These are phyloP conservation scores for Luffa acutangula DNA, from an alignment of 306 rosid genomes.

Conservation along the genomic window DNA sequence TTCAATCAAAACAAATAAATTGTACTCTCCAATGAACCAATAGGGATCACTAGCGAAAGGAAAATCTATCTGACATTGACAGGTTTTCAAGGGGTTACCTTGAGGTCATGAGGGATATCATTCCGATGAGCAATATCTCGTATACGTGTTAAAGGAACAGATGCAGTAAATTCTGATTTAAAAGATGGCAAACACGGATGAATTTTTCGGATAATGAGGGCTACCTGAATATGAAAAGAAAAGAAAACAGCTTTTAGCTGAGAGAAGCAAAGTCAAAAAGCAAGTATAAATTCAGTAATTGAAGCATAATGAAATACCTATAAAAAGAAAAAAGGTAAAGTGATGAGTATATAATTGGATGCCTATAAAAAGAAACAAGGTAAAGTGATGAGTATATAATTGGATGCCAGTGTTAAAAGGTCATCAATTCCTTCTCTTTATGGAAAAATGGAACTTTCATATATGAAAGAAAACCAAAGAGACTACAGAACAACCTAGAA, in stretches of 20 bases:
- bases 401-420: background rate
- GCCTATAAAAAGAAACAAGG: background rate
- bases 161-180: slow-evolving; percentile 96
- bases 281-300: background rate
- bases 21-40: slow-evolving; percentile 5
- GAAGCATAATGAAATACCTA: background rate
- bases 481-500: background rate
- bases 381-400: background rate
- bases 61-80: slow-evolving; percentile 11
- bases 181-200: slow-evolving; percentile 97
- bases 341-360: too few relatives aligned
- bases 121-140: slow-evolving; percentile 97
- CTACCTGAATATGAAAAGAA: slow-evolving; percentile 44
- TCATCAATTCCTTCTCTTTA: background rate
- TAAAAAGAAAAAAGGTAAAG: background rate
- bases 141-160: slow-evolving; percentile 93
- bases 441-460: background rate
- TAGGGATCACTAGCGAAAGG: background rate
- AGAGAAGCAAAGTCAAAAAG: slow-evolving; percentile 5
- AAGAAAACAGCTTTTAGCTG: slow-evolving; percentile 7
- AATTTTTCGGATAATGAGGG: slow-evolving; percentile 69
- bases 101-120: slow-evolving; percentile 92
- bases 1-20: slow-evolving; percentile 9
- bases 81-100: slow-evolving; percentile 37
- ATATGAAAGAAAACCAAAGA: background rate